phyloP scores from a whole-genome alignment of 225 moss, liverwort and hornwort genomes.

The Neckera pumila region DNA sequence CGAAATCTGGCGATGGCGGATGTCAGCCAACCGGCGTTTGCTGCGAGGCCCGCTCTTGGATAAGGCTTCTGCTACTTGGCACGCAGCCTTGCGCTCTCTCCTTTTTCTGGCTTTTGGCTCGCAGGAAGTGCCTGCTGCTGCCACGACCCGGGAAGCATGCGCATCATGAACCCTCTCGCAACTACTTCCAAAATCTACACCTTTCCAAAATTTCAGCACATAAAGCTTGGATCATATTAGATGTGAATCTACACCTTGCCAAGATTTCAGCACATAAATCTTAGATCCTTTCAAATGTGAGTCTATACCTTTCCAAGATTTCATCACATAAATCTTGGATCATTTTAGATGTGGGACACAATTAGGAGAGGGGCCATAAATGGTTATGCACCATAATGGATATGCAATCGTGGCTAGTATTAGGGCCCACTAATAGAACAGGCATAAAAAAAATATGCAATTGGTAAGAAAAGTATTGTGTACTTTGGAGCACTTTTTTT shows the following conservation, averaged over 20 bases:
- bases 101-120: not conserved
- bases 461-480: accelerated
- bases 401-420: not conserved
- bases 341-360: accelerated
- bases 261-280: too few species aligned
- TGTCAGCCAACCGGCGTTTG: slow-evolving; percentile 19
- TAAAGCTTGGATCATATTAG: too few species aligned
- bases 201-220: too few species aligned
- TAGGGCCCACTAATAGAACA: not conserved
- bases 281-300: too few species aligned
- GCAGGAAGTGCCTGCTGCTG: not conserved
- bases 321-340: not conserved
- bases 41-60: not conserved
- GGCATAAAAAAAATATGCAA: accelerated
- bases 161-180: too few species aligned
- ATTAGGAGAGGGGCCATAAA: not conserved
- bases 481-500: too few species aligned
- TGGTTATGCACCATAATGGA: not conserved
- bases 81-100: not conserved
- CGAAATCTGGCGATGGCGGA: slow-evolving; percentile 26
- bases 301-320: too few species aligned
- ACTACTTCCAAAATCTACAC: not conserved
- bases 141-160: not conserved
- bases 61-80: slow-evolving; percentile 6
- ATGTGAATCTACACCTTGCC: too few species aligned